Conservation (phyloP, 2,329 filamentous ascomycete genomes). For the Karstenula rhodostoma region DNA sequence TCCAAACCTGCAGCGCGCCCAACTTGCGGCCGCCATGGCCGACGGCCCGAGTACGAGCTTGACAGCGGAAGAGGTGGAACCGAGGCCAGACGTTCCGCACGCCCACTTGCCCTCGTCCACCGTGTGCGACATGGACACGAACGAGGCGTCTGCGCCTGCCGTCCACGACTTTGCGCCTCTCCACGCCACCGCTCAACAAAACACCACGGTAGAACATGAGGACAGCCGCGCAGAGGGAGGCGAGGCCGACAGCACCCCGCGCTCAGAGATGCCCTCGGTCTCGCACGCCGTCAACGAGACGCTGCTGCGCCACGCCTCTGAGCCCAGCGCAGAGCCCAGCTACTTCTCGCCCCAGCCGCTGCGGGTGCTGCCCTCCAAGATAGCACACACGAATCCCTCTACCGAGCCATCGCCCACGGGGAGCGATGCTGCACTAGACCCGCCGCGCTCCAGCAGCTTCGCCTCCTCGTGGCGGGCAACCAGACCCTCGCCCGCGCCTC, state of each 20-base stretch:
- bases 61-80: slow-evolving; percentile 30
- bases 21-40: slow-evolving; percentile 40
- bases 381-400: slow-evolving; percentile 42
- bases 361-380: slow-evolving; percentile 42
- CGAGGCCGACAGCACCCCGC: slow-evolving; percentile 50
- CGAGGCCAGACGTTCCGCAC: slow-evolving; percentile 15
- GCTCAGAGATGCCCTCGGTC: slow-evolving; percentile 50
- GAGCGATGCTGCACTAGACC: slow-evolving; percentile 22
- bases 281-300: slow-evolving; percentile 33
- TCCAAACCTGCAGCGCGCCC: slow-evolving; percentile 28
- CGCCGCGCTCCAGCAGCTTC: neutral
- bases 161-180: slow-evolving; percentile 17
- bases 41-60: slow-evolving; percentile 36
- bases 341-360: slow-evolving; percentile 52
- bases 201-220: slow-evolving; percentile 13
- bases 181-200: slow-evolving; percentile 16
- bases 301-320: slow-evolving; percentile 29
- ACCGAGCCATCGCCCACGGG: slow-evolving; percentile 41
- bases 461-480: slow-evolving; percentile 25
- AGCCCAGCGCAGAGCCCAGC: slow-evolving; percentile 39
- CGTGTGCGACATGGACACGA: slow-evolving; percentile 35
- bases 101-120: slow-evolving; percentile 34
- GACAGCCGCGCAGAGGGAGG: slow-evolving; percentile 19
- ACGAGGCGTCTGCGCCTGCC: slow-evolving; percentile 24
- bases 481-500: slow-evolving; percentile 24